Percentiles rank a stretch among this genome's conserved stretches.
phyloP scores from a whole-genome alignment of 306 rosid species.

The Acacia crassicarpa region DNA sequence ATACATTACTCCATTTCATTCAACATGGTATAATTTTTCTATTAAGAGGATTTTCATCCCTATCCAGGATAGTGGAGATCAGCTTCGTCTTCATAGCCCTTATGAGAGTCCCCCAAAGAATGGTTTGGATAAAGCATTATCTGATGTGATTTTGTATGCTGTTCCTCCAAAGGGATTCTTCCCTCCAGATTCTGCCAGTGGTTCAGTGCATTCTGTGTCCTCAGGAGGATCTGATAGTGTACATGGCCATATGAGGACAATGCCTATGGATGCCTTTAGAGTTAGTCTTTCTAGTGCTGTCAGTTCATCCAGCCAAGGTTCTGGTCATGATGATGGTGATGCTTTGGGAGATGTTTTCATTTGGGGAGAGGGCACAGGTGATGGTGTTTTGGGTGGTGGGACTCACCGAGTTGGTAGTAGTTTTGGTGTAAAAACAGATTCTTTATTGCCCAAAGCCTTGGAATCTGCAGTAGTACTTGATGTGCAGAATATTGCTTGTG shows the following conservation, averaged over 20 bases:
- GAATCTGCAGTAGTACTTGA: conserved; percentile 97
- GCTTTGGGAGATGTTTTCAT: conserved; percentile 97
- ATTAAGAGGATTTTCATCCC: conserved; percentile 32
- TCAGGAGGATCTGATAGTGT: conserved; percentile 97
- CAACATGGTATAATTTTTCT: conserved; percentile 22
- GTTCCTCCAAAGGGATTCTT: conserved; percentile 90
- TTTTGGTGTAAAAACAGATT: conserved; percentile 72
- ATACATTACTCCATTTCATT: conserved; percentile 21
- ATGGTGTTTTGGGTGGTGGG: conserved; percentile 96
- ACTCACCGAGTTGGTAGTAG: conserved; percentile 72
- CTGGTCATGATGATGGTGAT: conserved; percentile 99
- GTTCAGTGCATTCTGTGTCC: conserved; percentile 89
- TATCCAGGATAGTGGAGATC: conserved; percentile 86
- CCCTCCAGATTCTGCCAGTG: conserved; percentile 93
- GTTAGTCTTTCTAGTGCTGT: conserved; percentile 97
- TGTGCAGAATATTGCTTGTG: conserved; percentile 95
- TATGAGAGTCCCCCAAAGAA: conserved; percentile 95
- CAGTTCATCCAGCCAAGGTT: conserved; percentile 99
- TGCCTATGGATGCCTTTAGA: conserved; percentile 95
- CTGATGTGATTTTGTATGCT: conserved; percentile 79
- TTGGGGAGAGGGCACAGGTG: conserved; percentile 98
- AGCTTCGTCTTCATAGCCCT: conserved; percentile 88
- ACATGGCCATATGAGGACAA: conserved; percentile 89
- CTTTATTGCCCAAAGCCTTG: conserved; percentile 88
- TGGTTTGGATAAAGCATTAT: conserved; percentile 84